These are phyloP conservation scores for Blastomyces silverae DNA, from an alignment of 2,329 filamentous ascomycete species.

Conservation along the genomic window DNA sequence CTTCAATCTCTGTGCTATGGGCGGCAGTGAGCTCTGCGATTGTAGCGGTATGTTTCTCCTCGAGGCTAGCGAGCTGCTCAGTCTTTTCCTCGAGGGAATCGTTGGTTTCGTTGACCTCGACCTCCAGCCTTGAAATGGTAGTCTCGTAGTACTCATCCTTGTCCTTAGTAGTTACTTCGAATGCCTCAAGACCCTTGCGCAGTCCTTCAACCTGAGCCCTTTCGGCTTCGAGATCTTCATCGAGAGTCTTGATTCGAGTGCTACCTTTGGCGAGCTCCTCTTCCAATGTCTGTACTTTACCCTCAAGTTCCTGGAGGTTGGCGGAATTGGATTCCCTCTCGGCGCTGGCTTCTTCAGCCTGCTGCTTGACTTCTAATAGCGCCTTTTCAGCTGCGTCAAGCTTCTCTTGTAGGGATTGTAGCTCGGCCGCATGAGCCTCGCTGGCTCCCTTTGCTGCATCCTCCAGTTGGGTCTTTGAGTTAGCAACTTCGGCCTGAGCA, in stretches of 20 bases:
- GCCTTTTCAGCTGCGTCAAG: conserved; percentile 22
- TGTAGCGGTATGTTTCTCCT: conserved; percentile 32
- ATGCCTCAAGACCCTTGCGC: conserved; percentile 33
- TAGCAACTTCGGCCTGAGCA: conserved; percentile 18
- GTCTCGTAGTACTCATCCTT: conserved; percentile 34
- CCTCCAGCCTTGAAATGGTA: conserved; percentile 31
- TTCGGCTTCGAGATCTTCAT: conserved; percentile 21
- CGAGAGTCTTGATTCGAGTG: conserved; percentile 16
- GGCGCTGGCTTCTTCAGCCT: conserved; percentile 18
- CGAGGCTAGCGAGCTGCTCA: conserved; percentile 25
- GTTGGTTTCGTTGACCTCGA: conserved; percentile 32
- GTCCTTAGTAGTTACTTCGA: conserved; percentile 35
- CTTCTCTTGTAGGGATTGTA: conserved; percentile 22
- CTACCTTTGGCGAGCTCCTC: conserved; percentile 20
- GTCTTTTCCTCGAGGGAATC: conserved; percentile 34
- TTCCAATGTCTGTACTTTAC: conserved; percentile 20
- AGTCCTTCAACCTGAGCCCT: conserved; percentile 32
- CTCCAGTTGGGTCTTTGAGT: conserved; percentile 16
- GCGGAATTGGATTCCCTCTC: conserved; percentile 20
- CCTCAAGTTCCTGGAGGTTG: conserved; percentile 20
- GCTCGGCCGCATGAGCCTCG: conserved; percentile 17
- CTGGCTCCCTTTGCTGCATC: conserved; percentile 14
- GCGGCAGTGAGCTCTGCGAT: conserved; percentile 32
- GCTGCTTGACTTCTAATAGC: conserved; percentile 20
- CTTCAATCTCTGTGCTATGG: conserved; percentile 34